Conservation (phyloP, 2,329 filamentous ascomycete genomes). For the Atkinsonella texensis region DNA sequence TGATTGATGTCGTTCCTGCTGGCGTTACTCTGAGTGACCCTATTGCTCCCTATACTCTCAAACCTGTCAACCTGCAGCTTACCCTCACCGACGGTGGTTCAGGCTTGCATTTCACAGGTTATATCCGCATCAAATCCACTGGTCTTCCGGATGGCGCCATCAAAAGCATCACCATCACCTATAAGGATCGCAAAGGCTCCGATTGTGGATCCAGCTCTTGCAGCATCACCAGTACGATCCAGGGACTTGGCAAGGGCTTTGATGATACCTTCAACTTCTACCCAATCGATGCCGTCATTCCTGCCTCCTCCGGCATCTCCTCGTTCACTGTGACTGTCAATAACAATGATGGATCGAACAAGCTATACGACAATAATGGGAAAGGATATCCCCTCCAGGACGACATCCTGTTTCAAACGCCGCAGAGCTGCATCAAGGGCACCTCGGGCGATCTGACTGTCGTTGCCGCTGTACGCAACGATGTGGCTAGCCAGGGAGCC, state of each 20-base stretch:
- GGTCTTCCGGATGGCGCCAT: conserved; percentile 29
- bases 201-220: conserved; percentile 31
- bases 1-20: conserved; percentile 49
- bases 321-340: conserved; percentile 44
- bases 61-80: conserved; percentile 46
- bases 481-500: conserved; percentile 28
- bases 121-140: conserved; percentile 45
- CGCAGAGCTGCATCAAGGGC: conserved; percentile 43
- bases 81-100: conserved; percentile 36
- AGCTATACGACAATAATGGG: conserved; percentile 45
- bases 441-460: conserved; percentile 30
- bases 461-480: conserved; percentile 37
- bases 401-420: conserved; percentile 39
- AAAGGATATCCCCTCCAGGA: conserved; percentile 42
- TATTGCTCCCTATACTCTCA: conserved; percentile 45
- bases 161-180: conserved; percentile 36
- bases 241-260: conserved; percentile 40
- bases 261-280: conserved; percentile 49
- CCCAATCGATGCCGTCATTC: conserved; percentile 36
- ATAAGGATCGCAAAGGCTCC: conserved; percentile 42
- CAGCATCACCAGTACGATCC: conserved; percentile 31
- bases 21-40: conserved; percentile 38
- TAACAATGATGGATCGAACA: conserved; percentile 31
- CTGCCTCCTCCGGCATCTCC: conserved; percentile 47
- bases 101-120: conserved; percentile 37